Conservation (phyloP, 2,329 filamentous ascomycete genomes). For the Corynespora cassiicola region DNA sequence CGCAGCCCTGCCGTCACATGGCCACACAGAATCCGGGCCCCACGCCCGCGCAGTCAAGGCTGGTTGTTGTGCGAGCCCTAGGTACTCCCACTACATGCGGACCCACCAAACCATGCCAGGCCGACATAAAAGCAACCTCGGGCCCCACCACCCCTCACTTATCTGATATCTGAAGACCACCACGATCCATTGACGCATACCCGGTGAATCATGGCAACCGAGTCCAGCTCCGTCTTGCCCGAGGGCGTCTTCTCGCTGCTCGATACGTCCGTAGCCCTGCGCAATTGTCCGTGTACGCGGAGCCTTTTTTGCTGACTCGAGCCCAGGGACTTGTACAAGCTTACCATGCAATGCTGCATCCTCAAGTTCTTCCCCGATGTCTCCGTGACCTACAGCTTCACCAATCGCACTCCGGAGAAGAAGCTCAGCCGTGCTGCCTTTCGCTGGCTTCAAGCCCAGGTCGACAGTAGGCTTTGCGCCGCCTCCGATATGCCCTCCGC, state of each 20-base stretch:
- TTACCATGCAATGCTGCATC: constrained; percentile 94
- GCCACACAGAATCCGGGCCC: no score
- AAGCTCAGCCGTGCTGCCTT: constrained; percentile 84
- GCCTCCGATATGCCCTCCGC: neutral
- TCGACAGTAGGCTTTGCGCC: constrained; percentile 65
- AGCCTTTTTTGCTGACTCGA: constrained; percentile 8
- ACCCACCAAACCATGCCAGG: no score
- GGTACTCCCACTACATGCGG: no score
- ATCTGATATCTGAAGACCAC: no score
- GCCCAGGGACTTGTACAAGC: constrained; percentile 79
- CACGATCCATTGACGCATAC: constrained; percentile 2
- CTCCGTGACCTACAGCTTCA: constrained; percentile 90
- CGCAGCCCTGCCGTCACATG: no score
- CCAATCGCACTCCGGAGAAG: constrained; percentile 93
- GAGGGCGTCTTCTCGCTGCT: constrained; percentile 53
- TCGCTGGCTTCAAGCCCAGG: constrained; percentile 83
- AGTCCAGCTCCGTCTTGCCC: constrained; percentile 31
- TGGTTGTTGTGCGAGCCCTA: no score
- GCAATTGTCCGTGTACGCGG: neutral
- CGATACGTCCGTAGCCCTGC: constrained; percentile 45
- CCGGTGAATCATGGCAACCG: constrained; percentile 25
- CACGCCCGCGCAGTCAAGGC: no score
- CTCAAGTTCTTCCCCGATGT: constrained; percentile 85
- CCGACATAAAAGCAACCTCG: no score
- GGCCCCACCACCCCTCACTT: no score